These are phyloP conservation scores for Coemansia erecta DNA, from an alignment of 192 early-diverging fungal genomes.

Conservation along the genomic window DNA sequence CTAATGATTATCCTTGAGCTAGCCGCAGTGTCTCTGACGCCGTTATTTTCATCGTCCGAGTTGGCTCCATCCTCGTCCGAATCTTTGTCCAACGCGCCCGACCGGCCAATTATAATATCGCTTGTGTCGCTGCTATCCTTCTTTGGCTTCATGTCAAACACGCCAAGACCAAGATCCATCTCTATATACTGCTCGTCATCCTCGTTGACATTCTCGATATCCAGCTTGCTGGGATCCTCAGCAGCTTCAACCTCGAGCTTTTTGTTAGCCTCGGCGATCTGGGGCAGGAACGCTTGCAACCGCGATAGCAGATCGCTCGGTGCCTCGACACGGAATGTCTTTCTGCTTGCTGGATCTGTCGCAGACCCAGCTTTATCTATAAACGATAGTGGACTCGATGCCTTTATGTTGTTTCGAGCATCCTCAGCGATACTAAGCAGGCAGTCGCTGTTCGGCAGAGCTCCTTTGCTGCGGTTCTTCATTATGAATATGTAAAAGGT, in stretches of 20 bases:
- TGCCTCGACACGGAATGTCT: constrained; percentile 44
- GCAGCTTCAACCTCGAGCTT: constrained; percentile 28
- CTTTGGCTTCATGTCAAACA: constrained; percentile 51
- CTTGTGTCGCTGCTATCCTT: constrained; percentile 3
- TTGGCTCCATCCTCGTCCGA: constrained; percentile 3
- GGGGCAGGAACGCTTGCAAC: constrained; percentile 41
- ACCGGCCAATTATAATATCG: constrained; percentile 24
- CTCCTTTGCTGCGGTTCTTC: background rate
- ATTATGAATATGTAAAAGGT: background rate
- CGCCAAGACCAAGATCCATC: constrained; percentile 48
- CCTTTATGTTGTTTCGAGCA: background rate
- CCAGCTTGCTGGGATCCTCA: constrained; percentile 29
- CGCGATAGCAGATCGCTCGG: constrained; percentile 42
- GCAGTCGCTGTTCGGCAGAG: background rate
- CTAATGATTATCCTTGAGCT: constrained; percentile 12
- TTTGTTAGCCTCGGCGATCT: constrained; percentile 49
- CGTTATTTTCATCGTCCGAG: constrained; percentile 3
- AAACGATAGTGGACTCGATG: background rate
- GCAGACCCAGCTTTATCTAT: background rate
- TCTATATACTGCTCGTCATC: constrained; percentile 45
- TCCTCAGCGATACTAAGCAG: background rate
- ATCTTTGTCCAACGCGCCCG: background rate
- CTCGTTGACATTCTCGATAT: constrained; percentile 45
- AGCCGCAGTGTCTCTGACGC: background rate
- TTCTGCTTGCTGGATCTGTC: constrained; percentile 7